These are phyloP conservation scores for Fraxinus paxiana DNA, from an alignment of 305 asterid species.

Conservation along the genomic window DNA sequence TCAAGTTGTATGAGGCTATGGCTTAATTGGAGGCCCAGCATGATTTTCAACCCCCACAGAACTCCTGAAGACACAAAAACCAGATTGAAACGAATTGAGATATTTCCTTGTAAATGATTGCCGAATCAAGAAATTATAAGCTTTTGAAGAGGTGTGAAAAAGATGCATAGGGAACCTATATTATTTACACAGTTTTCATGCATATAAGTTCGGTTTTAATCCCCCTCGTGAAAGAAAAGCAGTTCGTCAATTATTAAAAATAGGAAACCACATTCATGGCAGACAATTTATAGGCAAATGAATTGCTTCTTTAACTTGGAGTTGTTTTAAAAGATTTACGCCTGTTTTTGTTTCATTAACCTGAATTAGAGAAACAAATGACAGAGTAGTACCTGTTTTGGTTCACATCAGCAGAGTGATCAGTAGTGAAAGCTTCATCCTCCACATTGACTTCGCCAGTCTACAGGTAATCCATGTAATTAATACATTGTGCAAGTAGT, in stretches of 20 bases:
- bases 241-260: no score
- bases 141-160: not conserved
- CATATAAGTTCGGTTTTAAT: no score
- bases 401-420: slow-evolving; percentile 7
- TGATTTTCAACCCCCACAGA: slow-evolving; percentile 18
- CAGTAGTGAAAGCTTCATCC: slow-evolving; percentile 20
- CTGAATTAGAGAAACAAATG: not conserved
- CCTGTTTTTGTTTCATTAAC: not conserved
- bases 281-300: not conserved
- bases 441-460: slow-evolving; percentile 18
- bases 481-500: not conserved
- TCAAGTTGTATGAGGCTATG: slow-evolving; percentile 23
- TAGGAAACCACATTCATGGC: no score
- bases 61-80: slow-evolving; percentile 24
- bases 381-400: slow-evolving; percentile 20
- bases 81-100: not conserved
- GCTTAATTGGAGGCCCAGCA: slow-evolving; percentile 33
- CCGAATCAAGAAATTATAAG: not conserved
- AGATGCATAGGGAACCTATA: not conserved
- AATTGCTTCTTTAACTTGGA: not conserved
- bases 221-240: no score
- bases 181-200: not conserved
- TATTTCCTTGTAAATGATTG: not conserved
- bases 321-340: not conserved
- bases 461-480: slow-evolving; percentile 1